Base-by-base conservation (phyloP, 2,329 filamentous ascomycete genomes). In the Eurotiales sp. region DNA sequence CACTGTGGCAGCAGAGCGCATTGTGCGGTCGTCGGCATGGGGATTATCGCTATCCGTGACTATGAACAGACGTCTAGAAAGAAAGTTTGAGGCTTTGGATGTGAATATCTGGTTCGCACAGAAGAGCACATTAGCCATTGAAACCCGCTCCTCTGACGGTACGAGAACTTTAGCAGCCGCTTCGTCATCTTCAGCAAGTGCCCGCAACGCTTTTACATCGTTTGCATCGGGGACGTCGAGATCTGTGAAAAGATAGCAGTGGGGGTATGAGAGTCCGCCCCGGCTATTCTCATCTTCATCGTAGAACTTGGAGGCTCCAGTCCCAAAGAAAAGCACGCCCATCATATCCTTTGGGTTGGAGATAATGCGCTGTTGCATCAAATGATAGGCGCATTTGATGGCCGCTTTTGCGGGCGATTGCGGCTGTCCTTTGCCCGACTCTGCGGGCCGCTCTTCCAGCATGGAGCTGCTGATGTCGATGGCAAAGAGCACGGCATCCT, bases 341-440 rank as follows among this genome's bases (percentile, higher is more conserved):
- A 99, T 96, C 88, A 96, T 95, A 56, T 99, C 93, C 64, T 86
- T 91, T 1, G 93, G 93, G 55, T 91, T 92, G 3, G 92, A 92
- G 61, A 99, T 97, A 69, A 99, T 97, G 61, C 93, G 89, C 73
- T 97, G 92, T 72, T 97, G 90, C 89, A 99, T 96, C 48, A 99
- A 77, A 64, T 90, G 84, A 64, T 95, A 95, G 52, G 92, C 93
- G 62, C 90, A 96, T 77, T 96, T 96, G 45, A 99, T 73, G 3
- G 93, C 91, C 14, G 92, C 91, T 47, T 86, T 79, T 1, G 90
- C 78, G 3, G 92, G 84, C 40, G 87, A 91, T 62, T 92, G 88
- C 52, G 77, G 83, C 57, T 88, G 86, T 39, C 84, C 82, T 67
- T 90, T 92, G 71, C 88, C 95, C 21, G 51, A 49, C 46, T 78